Percentiles rank a stretch among this genome's conserved stretches.
Conservation (phyloP, 2,329 filamentous ascomycete species). For the Trichoderma arundinaceum region DNA sequence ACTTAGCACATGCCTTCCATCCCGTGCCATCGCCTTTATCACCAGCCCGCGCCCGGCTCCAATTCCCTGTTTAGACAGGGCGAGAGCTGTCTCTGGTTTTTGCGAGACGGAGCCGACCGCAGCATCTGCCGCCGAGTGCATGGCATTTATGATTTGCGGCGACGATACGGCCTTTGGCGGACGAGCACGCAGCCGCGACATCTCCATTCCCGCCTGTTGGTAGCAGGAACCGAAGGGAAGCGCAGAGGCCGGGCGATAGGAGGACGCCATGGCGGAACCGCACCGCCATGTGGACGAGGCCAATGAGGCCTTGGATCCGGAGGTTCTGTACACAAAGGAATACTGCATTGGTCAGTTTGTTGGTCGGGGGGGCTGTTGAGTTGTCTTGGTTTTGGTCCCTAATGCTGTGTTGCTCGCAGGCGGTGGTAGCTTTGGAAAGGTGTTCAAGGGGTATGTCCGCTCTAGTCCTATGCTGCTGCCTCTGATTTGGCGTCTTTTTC, state of each 20-base stretch:
- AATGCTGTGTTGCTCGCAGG: constrained; percentile 56
- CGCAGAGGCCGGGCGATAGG: not conserved
- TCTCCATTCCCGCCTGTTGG: constrained; percentile 16
- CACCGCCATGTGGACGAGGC: constrained; percentile 53
- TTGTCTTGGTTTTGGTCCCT: constrained; percentile 31
- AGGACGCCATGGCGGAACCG: constrained; percentile 54
- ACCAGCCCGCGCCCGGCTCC: not conserved
- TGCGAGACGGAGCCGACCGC: not conserved
- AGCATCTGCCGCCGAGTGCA: not conserved
- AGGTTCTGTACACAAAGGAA: constrained; percentile 91
- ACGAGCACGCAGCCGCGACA: constrained; percentile 7
- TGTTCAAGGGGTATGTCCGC: constrained; percentile 82
- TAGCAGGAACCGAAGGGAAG: not conserved
- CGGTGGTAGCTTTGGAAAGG: constrained; percentile 96
- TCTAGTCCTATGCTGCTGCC: not conserved
- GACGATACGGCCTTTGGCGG: constrained; percentile 7
- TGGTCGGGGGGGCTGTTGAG: not conserved
- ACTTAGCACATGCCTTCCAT: constrained; percentile 4
- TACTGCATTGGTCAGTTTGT: constrained; percentile 75
- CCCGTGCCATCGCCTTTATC: constrained; percentile 5
- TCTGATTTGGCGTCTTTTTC: not conserved
- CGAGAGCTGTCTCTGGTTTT: not conserved
- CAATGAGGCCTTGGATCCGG: constrained; percentile 73
- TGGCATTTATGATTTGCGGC: constrained; percentile 14
- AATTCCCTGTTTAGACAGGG: not conserved